Percentiles rank a stretch among this genome's conserved stretches.
phyloP scores from a whole-genome alignment of 2,329 filamentous ascomycete species.

The Ceratocystis colombiana region DNA sequence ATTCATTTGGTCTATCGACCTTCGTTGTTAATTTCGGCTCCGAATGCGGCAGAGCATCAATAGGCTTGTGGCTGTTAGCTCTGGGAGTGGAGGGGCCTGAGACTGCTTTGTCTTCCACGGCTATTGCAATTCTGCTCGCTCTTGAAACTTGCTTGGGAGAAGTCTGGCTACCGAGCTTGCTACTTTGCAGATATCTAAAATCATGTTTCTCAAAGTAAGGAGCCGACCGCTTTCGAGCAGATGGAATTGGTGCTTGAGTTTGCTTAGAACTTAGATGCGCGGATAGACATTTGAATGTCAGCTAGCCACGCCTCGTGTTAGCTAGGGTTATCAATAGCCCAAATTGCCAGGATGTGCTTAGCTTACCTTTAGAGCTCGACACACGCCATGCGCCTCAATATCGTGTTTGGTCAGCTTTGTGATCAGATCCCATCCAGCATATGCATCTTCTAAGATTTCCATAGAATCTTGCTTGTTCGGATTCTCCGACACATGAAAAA shows the following conservation, averaged over 20 bases:
- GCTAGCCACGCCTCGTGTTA: slow-evolving; percentile 37
- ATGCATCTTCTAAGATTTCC: slow-evolving; percentile 76
- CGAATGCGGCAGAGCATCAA: background rate
- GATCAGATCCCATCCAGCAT: slow-evolving; percentile 73
- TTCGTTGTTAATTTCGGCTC: background rate
- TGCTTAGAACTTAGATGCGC: slow-evolving; percentile 47
- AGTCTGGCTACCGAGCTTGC: slow-evolving; percentile 28
- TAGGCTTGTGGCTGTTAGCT: background rate
- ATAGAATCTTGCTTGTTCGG: slow-evolving; percentile 62
- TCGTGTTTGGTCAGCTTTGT: slow-evolving; percentile 70
- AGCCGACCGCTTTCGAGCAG: slow-evolving; percentile 17
- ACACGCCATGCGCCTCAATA: slow-evolving; percentile 80
- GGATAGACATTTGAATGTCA: slow-evolving; percentile 74
- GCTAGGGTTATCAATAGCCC: background rate
- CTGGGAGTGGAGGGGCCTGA: background rate
- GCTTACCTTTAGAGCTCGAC: slow-evolving; percentile 59
- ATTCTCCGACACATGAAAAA: slow-evolving; percentile 74
- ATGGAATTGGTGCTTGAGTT: background rate
- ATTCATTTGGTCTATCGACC: background rate
- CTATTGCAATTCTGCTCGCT: background rate
- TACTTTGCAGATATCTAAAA: slow-evolving; percentile 16
- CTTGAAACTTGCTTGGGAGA: slow-evolving; percentile 30
- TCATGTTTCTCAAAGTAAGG: slow-evolving; percentile 11
- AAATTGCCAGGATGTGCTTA: slow-evolving; percentile 30
- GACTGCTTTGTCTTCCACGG: background rate